Evolutionary conservation across 2,329 filamentous ascomycete genomes (phyloP).

Genomic region (Aureobasidium leucospermi): DNA sequence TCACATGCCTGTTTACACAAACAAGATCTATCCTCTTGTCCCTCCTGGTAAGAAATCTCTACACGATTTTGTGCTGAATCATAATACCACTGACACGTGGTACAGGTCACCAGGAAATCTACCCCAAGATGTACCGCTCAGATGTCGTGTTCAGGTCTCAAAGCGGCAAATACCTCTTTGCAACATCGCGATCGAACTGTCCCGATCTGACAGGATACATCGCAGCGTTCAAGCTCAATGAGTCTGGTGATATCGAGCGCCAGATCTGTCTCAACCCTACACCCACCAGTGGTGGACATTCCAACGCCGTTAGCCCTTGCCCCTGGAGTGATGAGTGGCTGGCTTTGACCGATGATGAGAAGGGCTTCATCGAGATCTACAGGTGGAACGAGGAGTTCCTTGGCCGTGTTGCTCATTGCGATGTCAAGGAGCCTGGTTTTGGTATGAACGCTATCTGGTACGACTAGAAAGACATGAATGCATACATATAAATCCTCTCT

Average conservation of each 20-base stretch:
- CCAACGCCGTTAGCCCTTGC: slow-evolving; percentile 78
- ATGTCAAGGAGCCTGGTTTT: slow-evolving; percentile 80
- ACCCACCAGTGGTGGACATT: slow-evolving; percentile 79
- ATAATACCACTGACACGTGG: slow-evolving; percentile 17
- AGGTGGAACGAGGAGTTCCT: slow-evolving; percentile 78
- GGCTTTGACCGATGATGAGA: slow-evolving; percentile 82
- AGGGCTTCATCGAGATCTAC: slow-evolving; percentile 82
- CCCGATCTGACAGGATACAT: slow-evolving; percentile 74
- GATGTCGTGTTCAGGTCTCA: slow-evolving; percentile 71
- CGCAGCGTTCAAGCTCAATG: slow-evolving; percentile 65
- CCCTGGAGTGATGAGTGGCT: slow-evolving; percentile 83
- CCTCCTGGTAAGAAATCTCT: slow-evolving; percentile 55
- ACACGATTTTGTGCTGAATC: neutral
- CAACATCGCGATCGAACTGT: slow-evolving; percentile 71
- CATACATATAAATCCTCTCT: too few species aligned
- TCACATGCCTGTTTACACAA: slow-evolving; percentile 70
- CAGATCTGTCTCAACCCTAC: slow-evolving; percentile 79
- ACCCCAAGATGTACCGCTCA: slow-evolving; percentile 67
- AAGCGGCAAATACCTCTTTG: slow-evolving; percentile 70
- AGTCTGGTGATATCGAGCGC: slow-evolving; percentile 62
- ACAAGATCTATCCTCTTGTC: slow-evolving; percentile 69
- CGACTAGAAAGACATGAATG: slow-evolving; percentile 42
- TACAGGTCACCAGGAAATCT: slow-evolving; percentile 32
- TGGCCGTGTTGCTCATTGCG: slow-evolving; percentile 65
- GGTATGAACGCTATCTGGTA: slow-evolving; percentile 98